These are phyloP conservation scores for Geosmithia putterillii DNA, from an alignment of 2,329 filamentous ascomycete genomes.

Conservation along the genomic window DNA sequence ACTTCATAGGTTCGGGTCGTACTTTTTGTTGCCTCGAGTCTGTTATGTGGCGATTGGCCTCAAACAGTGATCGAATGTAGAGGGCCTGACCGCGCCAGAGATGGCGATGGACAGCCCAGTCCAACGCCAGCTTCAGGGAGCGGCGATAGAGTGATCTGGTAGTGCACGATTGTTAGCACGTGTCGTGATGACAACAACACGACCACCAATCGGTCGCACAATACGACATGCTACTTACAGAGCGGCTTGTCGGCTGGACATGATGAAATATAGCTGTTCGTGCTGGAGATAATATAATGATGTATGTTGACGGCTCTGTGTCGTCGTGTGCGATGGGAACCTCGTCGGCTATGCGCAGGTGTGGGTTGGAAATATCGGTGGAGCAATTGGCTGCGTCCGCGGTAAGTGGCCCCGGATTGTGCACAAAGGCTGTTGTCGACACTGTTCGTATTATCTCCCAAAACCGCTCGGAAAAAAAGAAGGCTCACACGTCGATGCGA, in stretches of 20 bases:
- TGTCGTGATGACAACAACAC: background rate
- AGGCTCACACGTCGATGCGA: background rate
- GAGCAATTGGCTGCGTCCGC: background rate
- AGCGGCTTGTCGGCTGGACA: slow-evolving; percentile 27
- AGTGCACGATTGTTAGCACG: background rate
- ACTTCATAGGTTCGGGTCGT: slow-evolving; percentile 10
- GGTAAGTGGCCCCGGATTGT: background rate
- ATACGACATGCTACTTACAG: slow-evolving; percentile 25
- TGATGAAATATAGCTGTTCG: background rate
- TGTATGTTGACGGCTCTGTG: background rate
- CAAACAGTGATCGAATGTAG: slow-evolving; percentile 90
- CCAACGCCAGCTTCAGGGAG: slow-evolving; percentile 81
- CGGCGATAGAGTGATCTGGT: slow-evolving; percentile 72
- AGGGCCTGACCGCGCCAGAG: slow-evolving; percentile 93
- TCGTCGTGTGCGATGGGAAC: background rate
- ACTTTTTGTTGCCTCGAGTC: slow-evolving; percentile 83
- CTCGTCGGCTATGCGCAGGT: background rate
- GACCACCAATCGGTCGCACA: slow-evolving; percentile 1
- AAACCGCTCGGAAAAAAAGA: background rate
- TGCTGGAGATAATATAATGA: background rate
- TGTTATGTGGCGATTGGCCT: slow-evolving; percentile 76
- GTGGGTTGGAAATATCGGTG: background rate
- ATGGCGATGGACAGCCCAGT: slow-evolving; percentile 89
- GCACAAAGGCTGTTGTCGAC: background rate
- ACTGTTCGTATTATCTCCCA: background rate